Conservation (phyloP, 495 filamentous ascomycete genomes). For the Neurospora sp. region DNA sequence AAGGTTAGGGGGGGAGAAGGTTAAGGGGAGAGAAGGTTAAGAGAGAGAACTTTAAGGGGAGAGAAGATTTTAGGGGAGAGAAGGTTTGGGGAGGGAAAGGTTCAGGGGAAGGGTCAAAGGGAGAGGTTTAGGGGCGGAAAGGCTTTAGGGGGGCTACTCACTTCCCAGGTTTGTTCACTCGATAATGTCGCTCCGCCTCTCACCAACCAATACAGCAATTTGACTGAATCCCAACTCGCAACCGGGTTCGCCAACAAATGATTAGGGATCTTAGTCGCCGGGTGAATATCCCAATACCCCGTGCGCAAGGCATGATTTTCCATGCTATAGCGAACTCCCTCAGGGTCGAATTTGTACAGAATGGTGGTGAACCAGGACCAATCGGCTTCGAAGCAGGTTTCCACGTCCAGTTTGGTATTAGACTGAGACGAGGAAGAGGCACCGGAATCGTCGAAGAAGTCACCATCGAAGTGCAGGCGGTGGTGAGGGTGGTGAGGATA, state of each 20-base stretch:
- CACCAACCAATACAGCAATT: conserved; percentile 30
- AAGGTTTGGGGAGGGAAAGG: background rate
- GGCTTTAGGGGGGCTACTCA: conserved; percentile 3
- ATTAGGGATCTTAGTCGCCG: conserved; percentile 21
- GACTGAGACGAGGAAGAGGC: background rate
- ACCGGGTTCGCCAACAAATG: conserved; percentile 16
- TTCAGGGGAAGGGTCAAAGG: background rate
- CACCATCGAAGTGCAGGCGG: background rate
- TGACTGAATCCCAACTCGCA: conserved; percentile 15
- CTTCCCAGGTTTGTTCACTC: conserved; percentile 25
- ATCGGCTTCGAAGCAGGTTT: conserved; percentile 7
- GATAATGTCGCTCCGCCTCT: conserved; percentile 18
- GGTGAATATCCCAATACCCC: conserved; percentile 21
- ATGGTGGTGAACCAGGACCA: conserved; percentile 8
- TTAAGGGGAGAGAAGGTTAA: background rate
- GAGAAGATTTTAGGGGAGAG: background rate
- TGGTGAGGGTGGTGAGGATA: background rate
- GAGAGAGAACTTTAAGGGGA: background rate
- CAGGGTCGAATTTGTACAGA: background rate
- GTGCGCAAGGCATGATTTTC: background rate
- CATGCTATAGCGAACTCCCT: background rate
- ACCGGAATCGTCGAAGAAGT: background rate
- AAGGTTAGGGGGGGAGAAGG: background rate
- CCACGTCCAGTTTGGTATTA: background rate
- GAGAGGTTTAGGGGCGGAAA: background rate